Conservation (phyloP, 495 filamentous ascomycete genomes). For the Penicillium taxi region DNA sequence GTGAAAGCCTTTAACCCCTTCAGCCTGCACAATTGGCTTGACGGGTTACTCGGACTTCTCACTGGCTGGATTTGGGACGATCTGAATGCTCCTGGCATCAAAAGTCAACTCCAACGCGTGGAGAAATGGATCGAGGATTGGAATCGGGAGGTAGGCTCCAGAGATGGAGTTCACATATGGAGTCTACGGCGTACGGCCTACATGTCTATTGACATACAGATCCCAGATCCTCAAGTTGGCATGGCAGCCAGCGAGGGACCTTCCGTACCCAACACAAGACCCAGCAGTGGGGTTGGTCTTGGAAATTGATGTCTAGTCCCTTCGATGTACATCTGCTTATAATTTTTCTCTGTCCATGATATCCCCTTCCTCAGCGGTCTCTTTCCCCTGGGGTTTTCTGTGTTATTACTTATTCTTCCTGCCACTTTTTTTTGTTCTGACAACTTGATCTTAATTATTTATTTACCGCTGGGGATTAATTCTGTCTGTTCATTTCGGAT, state of each 20-base stretch:
- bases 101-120: constrained; percentile 54
- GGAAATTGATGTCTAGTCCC: constrained; percentile 10
- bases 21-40: constrained; percentile 60
- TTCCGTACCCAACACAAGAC: constrained; percentile 34
- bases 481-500: constrained; percentile 10
- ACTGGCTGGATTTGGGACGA: constrained; percentile 96
- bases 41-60: constrained; percentile 64
- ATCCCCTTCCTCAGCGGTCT: constrained; percentile 20
- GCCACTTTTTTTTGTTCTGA: constrained; percentile 2
- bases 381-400: constrained; percentile 1
- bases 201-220: constrained; percentile 81
- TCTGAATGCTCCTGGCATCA: constrained; percentile 62
- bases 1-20: constrained; percentile 68
- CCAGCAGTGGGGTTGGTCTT: constrained; percentile 26
- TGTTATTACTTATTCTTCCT: constrained; percentile 1
- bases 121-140: constrained; percentile 75
- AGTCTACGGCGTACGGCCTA: constrained; percentile 76
- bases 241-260: constrained; percentile 35
- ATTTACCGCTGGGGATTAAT: constrained; percentile 6
- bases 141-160: constrained; percentile 57
- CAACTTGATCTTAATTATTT: constrained; percentile 7
- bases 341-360: constrained; percentile 22
- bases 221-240: constrained; percentile 68
- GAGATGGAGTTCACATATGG: constrained; percentile 60
- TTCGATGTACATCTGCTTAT: constrained; percentile 15